Percentiles rank a stretch among this genome's conserved stretches.
phyloP scores from a whole-genome alignment of 106 monocot species.

The Acorus calamus region DNA sequence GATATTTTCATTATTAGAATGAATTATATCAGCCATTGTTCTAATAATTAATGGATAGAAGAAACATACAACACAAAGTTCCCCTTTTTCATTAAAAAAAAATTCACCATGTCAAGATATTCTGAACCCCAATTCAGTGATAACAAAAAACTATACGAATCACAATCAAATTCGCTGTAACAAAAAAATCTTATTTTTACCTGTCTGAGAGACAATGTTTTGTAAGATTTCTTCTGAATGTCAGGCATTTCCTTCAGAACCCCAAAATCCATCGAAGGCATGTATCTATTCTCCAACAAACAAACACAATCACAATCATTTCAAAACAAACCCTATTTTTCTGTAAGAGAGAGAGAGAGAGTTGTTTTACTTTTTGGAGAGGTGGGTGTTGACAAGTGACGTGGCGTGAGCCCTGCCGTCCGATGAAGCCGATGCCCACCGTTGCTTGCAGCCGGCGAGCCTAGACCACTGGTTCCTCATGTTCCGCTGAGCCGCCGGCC shows the following conservation, averaged over 20 bases:
- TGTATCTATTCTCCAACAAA: constrained; percentile 27
- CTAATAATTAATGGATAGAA: background rate
- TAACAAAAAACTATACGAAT: no score
- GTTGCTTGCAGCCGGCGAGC: constrained; percentile 23
- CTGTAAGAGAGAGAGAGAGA: no score
- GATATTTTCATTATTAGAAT: background rate
- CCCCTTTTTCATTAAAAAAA: background rate
- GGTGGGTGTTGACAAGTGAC: constrained; percentile 55
- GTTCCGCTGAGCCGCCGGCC: constrained; percentile 77
- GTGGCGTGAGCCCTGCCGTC: constrained; percentile 55
- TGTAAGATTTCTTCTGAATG: constrained; percentile 37
- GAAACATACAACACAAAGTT: background rate
- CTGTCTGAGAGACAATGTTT: constrained; percentile 48
- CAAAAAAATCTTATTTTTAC: constrained; percentile 3
- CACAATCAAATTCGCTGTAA: background rate
- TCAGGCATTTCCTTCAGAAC: constrained; percentile 59
- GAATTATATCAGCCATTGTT: background rate
- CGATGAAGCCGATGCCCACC: constrained; percentile 31
- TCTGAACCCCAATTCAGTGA: no score
- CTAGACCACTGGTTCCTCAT: constrained; percentile 75
- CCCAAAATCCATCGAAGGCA: constrained; percentile 71
- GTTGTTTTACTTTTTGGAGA: constrained; percentile 33
- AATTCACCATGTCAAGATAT: background rate
- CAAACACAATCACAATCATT: no score
- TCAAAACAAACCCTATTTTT: no score